Conservation (phyloP, 345 rosid species). For the Reutealis trisperma region DNA sequence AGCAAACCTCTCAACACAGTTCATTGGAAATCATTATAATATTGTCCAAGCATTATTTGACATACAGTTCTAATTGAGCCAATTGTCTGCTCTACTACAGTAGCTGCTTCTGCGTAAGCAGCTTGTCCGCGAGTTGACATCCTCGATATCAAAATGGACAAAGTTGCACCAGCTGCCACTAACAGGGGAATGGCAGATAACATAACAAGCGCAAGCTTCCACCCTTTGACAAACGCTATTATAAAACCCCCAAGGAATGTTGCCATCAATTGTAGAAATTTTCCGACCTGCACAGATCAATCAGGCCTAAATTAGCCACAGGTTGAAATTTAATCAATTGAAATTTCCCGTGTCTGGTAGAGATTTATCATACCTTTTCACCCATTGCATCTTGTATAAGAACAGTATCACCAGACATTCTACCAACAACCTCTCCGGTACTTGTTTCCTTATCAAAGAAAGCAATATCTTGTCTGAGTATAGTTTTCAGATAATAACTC, state of each 20-base stretch:
- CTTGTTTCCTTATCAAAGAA: conserved; percentile 44
- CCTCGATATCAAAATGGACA: conserved; percentile 28
- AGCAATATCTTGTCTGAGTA: conserved; percentile 44
- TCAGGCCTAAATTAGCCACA: too few species aligned
- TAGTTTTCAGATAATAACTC: conserved; percentile 36
- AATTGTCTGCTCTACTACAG: conserved; percentile 31
- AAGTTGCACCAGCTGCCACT: conserved; percentile 21
- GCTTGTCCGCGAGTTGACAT: conserved; percentile 29
- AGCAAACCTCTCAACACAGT: too few species aligned
- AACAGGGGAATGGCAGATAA: conserved; percentile 32
- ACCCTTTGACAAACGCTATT: conserved; percentile 35
- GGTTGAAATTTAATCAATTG: not conserved
- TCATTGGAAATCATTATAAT: too few species aligned
- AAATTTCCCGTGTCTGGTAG: not conserved
- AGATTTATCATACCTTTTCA: conserved; percentile 36
- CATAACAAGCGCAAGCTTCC: conserved; percentile 34
- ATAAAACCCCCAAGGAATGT: conserved; percentile 33
- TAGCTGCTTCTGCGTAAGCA: conserved; percentile 33
- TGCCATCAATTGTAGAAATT: conserved; percentile 28
- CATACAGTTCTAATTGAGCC: conserved; percentile 36
- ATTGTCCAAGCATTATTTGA: not conserved
- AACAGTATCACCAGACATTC: conserved; percentile 50
- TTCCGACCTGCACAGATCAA: conserved; percentile 32
- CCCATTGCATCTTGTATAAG: conserved; percentile 53
- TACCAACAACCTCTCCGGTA: conserved; percentile 43